Conservation (phyloP, 208 protist genomes). For the Trypanosoma rangeli region DNA sequence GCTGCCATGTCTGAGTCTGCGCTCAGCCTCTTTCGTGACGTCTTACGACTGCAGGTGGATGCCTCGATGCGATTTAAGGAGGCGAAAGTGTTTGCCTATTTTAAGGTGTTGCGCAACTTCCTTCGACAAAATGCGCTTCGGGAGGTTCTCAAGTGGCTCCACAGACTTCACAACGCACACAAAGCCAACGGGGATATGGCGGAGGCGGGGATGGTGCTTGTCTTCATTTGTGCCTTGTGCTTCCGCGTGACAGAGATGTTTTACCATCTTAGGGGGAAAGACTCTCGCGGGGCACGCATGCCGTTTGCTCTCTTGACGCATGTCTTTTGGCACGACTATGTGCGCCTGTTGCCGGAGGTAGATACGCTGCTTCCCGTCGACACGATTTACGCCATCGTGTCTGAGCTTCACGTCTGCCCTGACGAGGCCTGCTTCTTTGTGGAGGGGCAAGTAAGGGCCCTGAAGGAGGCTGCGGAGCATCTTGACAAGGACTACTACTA, state of each 20-base stretch:
- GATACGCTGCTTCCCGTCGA: conserved; percentile 62
- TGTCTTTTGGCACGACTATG: conserved; percentile 93
- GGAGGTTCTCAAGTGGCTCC: conserved; percentile 83
- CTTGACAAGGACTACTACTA: conserved; percentile 85
- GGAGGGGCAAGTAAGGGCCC: conserved; percentile 75
- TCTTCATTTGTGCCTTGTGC: conserved; percentile 83
- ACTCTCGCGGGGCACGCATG: conserved; percentile 74
- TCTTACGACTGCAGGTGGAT: conserved; percentile 72
- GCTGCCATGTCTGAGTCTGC: conserved; percentile 58
- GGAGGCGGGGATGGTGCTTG: conserved; percentile 84
- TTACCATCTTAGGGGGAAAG: conserved; percentile 68
- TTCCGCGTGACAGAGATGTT: conserved; percentile 90
- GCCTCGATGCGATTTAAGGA: conserved; percentile 85
- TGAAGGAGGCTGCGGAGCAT: conserved; percentile 80
- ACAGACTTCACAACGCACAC: conserved; percentile 80
- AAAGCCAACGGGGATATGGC: conserved; percentile 65
- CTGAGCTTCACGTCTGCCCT: conserved; percentile 75
- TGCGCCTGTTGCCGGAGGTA: conserved; percentile 80
- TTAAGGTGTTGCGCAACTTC: conserved; percentile 83
- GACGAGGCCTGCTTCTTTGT: conserved; percentile 80
- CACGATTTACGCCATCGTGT: conserved; percentile 76
- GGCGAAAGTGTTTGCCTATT: conserved; percentile 68
- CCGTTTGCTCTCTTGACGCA: conserved; percentile 63
- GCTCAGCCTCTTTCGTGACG: conserved; percentile 83
- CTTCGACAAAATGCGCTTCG: conserved; percentile 76